A percentile compares a stretch with the other conserved stretches of the same genome.
Evolutionary conservation across 1,284 basidiomycete species (phyloP).

Genomic region (Singerocomus rubriflavus): DNA sequence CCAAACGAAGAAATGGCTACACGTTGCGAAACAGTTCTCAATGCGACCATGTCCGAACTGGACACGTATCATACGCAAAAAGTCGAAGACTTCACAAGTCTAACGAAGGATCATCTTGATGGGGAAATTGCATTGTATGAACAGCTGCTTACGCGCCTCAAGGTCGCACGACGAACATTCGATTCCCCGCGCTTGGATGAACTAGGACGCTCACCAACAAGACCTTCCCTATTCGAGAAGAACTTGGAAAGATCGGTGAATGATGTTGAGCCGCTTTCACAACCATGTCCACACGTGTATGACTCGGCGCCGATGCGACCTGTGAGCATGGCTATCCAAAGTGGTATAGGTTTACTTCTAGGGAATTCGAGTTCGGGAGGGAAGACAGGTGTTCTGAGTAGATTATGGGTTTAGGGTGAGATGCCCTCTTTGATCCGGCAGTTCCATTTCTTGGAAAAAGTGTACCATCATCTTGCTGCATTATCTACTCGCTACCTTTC

Average conservation of each 20-base stretch:
- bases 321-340: conserved; percentile 70
- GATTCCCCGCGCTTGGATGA: conserved; percentile 46
- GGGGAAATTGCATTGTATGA: conserved; percentile 74
- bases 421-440: neutral
- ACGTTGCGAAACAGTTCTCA: conserved; percentile 84
- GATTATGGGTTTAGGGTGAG: conserved; percentile 48
- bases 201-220: conserved; percentile 46
- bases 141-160: conserved; percentile 60
- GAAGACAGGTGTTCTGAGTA: conserved; percentile 60
- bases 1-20: conserved; percentile 63
- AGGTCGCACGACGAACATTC: conserved; percentile 50
- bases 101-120: conserved; percentile 69
- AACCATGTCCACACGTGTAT: conserved; percentile 74
- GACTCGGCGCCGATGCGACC: conserved; percentile 73
- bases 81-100: conserved; percentile 58
- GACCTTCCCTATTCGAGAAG: conserved; percentile 71
- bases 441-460: neutral
- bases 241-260: conserved; percentile 60
- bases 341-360: conserved; percentile 62
- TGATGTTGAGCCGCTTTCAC: conserved; percentile 49
- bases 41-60: conserved; percentile 86
- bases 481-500: too few species aligned
- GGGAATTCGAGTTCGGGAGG: conserved; percentile 39
- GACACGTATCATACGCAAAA: conserved; percentile 77
- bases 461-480: neutral